Evolutionary conservation across 129 eudicot genomes (phyloP).

Genomic region (Gnaphalium uliginosum): DNA sequence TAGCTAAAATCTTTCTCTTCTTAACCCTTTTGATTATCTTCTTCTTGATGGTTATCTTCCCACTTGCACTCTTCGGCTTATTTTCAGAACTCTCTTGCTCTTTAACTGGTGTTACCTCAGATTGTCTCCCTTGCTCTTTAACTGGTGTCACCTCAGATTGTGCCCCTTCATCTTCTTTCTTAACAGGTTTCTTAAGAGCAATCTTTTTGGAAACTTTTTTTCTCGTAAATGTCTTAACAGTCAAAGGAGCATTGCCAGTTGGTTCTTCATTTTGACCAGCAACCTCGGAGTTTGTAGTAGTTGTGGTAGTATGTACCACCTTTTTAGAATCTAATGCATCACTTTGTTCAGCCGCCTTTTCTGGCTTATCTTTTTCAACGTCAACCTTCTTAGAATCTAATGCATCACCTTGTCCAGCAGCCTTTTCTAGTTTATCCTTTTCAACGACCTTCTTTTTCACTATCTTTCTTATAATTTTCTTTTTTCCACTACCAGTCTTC

Average conservation of each 20-base stretch:
- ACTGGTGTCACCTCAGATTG: slow-evolving; percentile 37
- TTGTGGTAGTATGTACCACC: slow-evolving; percentile 31
- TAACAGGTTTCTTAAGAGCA: slow-evolving; percentile 32
- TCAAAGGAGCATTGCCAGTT: slow-evolving; percentile 36
- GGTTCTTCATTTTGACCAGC: slow-evolving; percentile 44
- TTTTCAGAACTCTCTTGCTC: slow-evolving; percentile 49
- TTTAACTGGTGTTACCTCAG: slow-evolving; percentile 42
- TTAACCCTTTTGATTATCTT: slow-evolving; percentile 72
- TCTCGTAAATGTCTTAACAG: slow-evolving; percentile 50
- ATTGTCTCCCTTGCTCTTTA: slow-evolving; percentile 36
- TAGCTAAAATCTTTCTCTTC: slow-evolving; percentile 54
- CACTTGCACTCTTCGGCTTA: slow-evolving; percentile 35
- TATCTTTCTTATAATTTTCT: slow-evolving; percentile 70
- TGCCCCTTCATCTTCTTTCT: slow-evolving; percentile 41
- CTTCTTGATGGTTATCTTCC: slow-evolving; percentile 58
- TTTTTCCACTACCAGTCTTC: slow-evolving; percentile 57
- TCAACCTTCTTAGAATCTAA: slow-evolving; percentile 50
- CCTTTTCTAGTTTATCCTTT: slow-evolving; percentile 42
- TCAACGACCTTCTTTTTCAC: slow-evolving; percentile 65
- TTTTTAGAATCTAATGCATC: slow-evolving; percentile 39
- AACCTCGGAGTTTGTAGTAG: slow-evolving; percentile 33
- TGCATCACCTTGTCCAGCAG: slow-evolving; percentile 36
- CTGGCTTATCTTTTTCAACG: slow-evolving; percentile 43
- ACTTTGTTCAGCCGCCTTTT: slow-evolving; percentile 31
- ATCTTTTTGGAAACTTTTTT: slow-evolving; percentile 63